Evolutionary conservation across 148 eudicot genomes (phyloP).

Genomic region (Agrostemma githago): DNA sequence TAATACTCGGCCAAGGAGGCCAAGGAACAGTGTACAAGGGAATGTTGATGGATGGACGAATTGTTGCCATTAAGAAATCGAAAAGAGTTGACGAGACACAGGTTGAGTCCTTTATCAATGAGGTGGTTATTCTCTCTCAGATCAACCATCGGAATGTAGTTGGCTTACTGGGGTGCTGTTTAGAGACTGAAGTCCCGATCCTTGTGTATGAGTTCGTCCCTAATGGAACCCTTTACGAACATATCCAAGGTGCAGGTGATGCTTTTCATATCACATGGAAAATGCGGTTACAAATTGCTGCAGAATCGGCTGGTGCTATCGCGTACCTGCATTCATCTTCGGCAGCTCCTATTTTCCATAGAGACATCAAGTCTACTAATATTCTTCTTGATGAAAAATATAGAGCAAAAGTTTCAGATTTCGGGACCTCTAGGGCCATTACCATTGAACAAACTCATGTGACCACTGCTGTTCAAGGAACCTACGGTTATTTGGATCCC

Average conservation of each 20-base stretch:
- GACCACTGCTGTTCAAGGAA: constrained; percentile 26
- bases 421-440: constrained; percentile 21
- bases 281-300: constrained; percentile 20
- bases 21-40: constrained; percentile 18
- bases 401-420: constrained; percentile 22
- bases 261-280: constrained; percentile 14
- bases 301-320: constrained; percentile 19
- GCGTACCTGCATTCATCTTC: constrained; percentile 19
- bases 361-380: constrained; percentile 25
- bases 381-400: constrained; percentile 24
- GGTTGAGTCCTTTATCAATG: constrained; percentile 17
- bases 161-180: constrained; percentile 18
- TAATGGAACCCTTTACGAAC: constrained; percentile 20
- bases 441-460: constrained; percentile 22
- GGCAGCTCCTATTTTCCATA: constrained; percentile 12
- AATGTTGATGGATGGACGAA: constrained; percentile 14
- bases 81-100: constrained; percentile 14
- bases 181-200: constrained; percentile 23
- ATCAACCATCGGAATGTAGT: constrained; percentile 26
- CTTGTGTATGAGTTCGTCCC: constrained; percentile 21
- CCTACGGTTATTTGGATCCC: constrained; percentile 27
- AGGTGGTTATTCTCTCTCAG: constrained; percentile 19
- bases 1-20: constrained; percentile 23
- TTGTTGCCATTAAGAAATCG: constrained; percentile 22
- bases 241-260: constrained; percentile 11